A percentile compares a stretch with the other conserved stretches of the same genome.
These are phyloP conservation scores for Alternaria arbusti DNA, from an alignment of 2,329 filamentous ascomycete genomes.

Conservation along the genomic window DNA sequence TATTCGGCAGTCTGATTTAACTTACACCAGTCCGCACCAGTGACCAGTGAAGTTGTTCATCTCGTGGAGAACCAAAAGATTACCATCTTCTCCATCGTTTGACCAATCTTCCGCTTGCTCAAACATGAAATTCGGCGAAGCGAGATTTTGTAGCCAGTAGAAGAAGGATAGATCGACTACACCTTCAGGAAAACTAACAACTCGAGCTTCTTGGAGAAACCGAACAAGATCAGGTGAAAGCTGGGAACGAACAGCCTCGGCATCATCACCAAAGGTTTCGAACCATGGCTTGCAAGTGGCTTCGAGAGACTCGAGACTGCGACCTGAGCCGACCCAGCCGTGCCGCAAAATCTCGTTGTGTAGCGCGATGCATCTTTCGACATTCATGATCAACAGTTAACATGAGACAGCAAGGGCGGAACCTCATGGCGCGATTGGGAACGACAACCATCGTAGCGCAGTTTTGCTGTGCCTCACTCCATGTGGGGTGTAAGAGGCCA, in stretches of 20 bases:
- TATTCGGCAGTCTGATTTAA: background rate
- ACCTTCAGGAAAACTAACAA: background rate
- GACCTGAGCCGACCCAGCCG: background rate
- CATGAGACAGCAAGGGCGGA: background rate
- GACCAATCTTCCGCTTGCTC: background rate
- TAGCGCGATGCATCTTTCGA: background rate
- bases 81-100: background rate
- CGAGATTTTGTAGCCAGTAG: conserved; percentile 4
- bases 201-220: background rate
- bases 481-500: background rate
- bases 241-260: background rate
- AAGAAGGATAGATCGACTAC: background rate
- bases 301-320: background rate
- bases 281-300: background rate
- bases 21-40: background rate
- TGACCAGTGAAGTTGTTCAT: background rate
- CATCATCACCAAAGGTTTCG: background rate
- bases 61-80: conserved; percentile 2
- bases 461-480: background rate
- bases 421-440: background rate
- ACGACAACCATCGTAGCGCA: background rate
- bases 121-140: background rate
- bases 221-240: background rate
- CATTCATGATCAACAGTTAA: background rate
- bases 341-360: background rate